Base-by-base conservation (phyloP, 257 asterid species). In the Solanum virginianum region DNA sequence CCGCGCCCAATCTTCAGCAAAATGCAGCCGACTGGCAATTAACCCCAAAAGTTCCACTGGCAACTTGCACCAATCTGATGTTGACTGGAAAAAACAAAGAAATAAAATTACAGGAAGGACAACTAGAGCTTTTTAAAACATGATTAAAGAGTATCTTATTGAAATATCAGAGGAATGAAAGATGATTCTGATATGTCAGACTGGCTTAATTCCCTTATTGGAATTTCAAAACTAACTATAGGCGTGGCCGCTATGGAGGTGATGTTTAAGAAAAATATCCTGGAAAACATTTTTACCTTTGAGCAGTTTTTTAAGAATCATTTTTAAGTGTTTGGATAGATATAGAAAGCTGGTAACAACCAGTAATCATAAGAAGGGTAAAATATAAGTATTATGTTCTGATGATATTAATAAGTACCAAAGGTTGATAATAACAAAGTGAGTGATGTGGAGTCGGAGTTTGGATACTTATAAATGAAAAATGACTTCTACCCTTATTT, bases 1-100 rank as follows among this genome's bases (percentile, higher is more conserved):
- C 10, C 63, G 72, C 10, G 83, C 39, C 65, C 41, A 86, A 57
- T 88, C 90, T 39, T 83, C 85, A 55, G 63, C 81, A 79, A 80
- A 86, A 79, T 85, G 81, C 45, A 85, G 53, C 32, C 66, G 18
- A 69, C 72, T 36, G 24, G 88, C 84, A 57, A 88, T 88, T 83
- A 79, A 85, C 80, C 72, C 82, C 74, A 88, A 43, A 66, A 88
- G 85, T 60, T 88, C 89, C 63, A 71, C 75, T 7, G 87, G 89
- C 80, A 87, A 65, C 8, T 72, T 71, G 1, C 87, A 71, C 89
- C 89, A 87, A 87, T 85, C 87, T 17, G 69, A 66, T 84, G 80
- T 85, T 24, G 14, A 4, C 85, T 85, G 85, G 74, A 68, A 71
- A 66, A 79, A 63, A 18, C 79, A 79, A 55, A 53, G 32, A 47